These are phyloP conservation scores for Pythium monospermum DNA, from an alignment of 352 stramenopile species.

Conservation along the genomic window DNA sequence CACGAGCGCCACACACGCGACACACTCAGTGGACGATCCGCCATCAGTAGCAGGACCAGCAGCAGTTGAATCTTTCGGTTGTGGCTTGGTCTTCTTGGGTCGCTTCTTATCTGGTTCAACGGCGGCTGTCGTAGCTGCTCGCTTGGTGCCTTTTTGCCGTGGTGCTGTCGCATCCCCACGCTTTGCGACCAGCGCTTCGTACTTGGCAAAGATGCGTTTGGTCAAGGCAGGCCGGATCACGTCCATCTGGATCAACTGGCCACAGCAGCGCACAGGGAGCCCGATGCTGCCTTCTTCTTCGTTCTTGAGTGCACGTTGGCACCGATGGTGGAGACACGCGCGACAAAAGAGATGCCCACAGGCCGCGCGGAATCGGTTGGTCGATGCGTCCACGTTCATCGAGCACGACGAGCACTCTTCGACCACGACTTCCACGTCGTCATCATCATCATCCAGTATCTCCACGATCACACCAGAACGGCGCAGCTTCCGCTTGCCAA, in stretches of 20 bases:
- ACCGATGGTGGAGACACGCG: conserved; percentile 28
- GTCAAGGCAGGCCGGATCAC: conserved; percentile 25
- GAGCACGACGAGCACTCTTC: conserved; percentile 9
- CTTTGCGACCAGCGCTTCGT: conserved; percentile 28
- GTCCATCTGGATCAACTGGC: conserved; percentile 26
- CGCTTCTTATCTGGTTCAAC: no score
- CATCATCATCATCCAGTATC: conserved; percentile 7
- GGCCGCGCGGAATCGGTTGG: conserved; percentile 5
- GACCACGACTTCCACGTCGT: neutral
- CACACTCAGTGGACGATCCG: conserved; percentile 11
- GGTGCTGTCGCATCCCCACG: conserved; percentile 2
- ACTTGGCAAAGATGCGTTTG: conserved; percentile 22
- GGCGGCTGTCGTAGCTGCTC: neutral
- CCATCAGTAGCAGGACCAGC: conserved; percentile 2
- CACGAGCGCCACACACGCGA: conserved; percentile 23
- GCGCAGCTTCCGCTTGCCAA: conserved; percentile 9
- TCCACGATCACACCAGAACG: neutral
- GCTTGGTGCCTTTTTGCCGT: neutral
- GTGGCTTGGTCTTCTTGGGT: no score
- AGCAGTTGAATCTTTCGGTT: neutral
- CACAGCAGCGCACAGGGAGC: conserved; percentile 36
- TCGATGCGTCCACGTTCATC: neutral
- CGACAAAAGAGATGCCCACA: conserved; percentile 31
- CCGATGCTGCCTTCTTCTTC: conserved; percentile 21
- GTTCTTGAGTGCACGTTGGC: conserved; percentile 22